Evolutionary conservation across 495 filamentous ascomycete species (phyloP).

Genomic region (Penicillium egyptiacum): DNA sequence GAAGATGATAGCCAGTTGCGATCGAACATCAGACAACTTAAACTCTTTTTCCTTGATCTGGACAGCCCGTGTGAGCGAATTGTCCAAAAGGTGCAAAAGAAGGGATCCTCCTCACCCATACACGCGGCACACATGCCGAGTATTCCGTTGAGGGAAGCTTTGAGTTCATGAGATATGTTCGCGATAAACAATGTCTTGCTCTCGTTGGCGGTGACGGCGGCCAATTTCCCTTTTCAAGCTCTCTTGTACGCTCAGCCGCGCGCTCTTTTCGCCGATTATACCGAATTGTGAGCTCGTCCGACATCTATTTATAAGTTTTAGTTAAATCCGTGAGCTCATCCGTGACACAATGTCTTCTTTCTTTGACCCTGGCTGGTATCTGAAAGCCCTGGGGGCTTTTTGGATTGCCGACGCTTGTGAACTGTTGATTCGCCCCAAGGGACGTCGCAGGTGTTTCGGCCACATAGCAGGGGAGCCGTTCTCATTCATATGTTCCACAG

Average conservation of each 20-base stretch:
- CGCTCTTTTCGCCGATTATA: slow-evolving; percentile 81
- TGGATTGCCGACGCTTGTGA: slow-evolving; percentile 1
- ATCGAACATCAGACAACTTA: slow-evolving; percentile 70
- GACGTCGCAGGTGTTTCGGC: slow-evolving; percentile 17
- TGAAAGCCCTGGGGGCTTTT: slow-evolving; percentile 53
- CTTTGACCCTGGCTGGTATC: slow-evolving; percentile 78
- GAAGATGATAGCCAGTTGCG: slow-evolving; percentile 81
- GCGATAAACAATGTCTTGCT: slow-evolving; percentile 95
- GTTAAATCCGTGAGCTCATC: slow-evolving; percentile 90
- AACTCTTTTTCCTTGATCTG: slow-evolving; percentile 85
- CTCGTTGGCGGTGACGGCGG: slow-evolving; percentile 88
- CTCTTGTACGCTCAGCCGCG: slow-evolving; percentile 75
- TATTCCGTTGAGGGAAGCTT: slow-evolving; percentile 91
- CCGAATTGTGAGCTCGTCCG: slow-evolving; percentile 82
- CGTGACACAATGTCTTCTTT: slow-evolving; percentile 70
- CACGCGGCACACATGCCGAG: slow-evolving; percentile 90
- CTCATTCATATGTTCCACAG: slow-evolving; percentile 16
- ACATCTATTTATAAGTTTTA: slow-evolving; percentile 89
- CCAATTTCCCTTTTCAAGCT: slow-evolving; percentile 85
- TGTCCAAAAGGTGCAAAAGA: slow-evolving; percentile 82
- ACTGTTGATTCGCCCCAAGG: slow-evolving; percentile 17
- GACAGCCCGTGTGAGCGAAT: slow-evolving; percentile 76
- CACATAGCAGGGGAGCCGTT: slow-evolving; percentile 15
- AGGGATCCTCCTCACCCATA: slow-evolving; percentile 84
- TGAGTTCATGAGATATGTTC: slow-evolving; percentile 92